Base-by-base conservation (phyloP, 1,284 basidiomycete genomes). In the Grifola frondosa region DNA sequence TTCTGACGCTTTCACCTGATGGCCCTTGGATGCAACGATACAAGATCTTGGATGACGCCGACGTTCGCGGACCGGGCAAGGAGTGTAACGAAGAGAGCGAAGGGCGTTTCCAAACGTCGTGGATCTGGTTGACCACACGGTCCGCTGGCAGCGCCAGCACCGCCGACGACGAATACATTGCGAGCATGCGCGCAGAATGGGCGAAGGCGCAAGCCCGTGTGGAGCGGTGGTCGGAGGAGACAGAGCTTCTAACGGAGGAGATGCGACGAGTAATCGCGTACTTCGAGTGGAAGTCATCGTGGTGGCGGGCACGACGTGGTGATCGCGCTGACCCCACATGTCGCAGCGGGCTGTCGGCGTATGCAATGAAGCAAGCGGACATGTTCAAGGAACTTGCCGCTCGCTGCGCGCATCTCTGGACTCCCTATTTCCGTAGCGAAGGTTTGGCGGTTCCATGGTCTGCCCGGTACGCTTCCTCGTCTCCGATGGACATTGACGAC, bases 221-320 rank as follows among this genome's bases (percentile, higher is more conserved):
- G 0, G 32, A 43, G 4, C 40, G 51, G 1, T 55, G 53, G 51
- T 16, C 15, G 6, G 51, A 55, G 33, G 53, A 55, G n/a, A 31
- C 33, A 1, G n/a, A 28, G 5, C 37, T 53, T 0, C 24, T 53
- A 0, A 7, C 37, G 3, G 53, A 55, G 37, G 53, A 55, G 34
- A 55, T 55, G 53, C 24, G 43, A 4, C 46, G 50, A 3, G 37
- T 46, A 0, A 11, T 53, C 11, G 36, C 4, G 26, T 52, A n/a
- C n/a, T n/a, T n/a, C n/a, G 17, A 31, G 11, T 48, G 48, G 44
- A 45, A 46, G 29, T 37, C 44, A 7, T 1, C 13, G 6, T 50
- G 50, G 48, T 54, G 53, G 53, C 15, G 22, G n/a, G n/a, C n/a
- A n/a, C n/a, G n/a, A n/a, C n/a, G n/a, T n/a, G n/a, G n/a, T n/a